Evolutionary conservation across 495 filamentous ascomycete species (phyloP), one percentile per base, ranked within the genome.

Genomic region (Penicillium nucicola): DNA sequence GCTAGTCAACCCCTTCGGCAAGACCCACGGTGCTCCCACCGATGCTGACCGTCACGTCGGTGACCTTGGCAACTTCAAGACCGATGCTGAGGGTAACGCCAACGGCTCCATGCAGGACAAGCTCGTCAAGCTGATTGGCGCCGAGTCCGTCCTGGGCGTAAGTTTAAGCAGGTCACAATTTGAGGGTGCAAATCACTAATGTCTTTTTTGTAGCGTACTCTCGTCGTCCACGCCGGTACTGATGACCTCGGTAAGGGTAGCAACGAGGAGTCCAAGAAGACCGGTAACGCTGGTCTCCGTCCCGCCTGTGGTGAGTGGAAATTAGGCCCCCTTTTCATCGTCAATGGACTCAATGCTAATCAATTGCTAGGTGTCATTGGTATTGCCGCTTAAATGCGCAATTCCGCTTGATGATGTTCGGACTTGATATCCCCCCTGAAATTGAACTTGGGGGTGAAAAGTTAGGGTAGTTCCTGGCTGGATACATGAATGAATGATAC

Each of bases 21-120:
- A 93, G 81, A 86, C 79, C 62, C 93, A 98, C 80, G 93, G 95
- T 68, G 89, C 86, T 67, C 95, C 89, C 59, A 60, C 64, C 2
- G 91, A 96, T 68, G 76, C 81, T 38, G 81, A 81, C 61, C 91
- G 95, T 72, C 93, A 97, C 76, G 92, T 96, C 56, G 95, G 93
- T 71, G 95, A 97, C 72, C 77, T 97, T 48, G 95, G 93, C 63
- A 97, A 98, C 84, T 84, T 96, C 82, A 82, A 88, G 75, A 97
- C 92, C 45, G 90, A 97, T 74, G 87, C 71, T 47, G 84, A 95
- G 77, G 93, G 92, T 61, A 91, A 92, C 66, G 79, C 89, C 69
- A 79, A 84, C 67, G 92, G 91, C 63, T 78, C 79, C 48, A 75
- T 85, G 61, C 70, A 74, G 48, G 93, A 98, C 77, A 81, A 79